Percentiles rank a stretch among this genome's conserved stretches.
These are phyloP conservation scores for Trichoderma simmonsii DNA, from an alignment of 2,329 filamentous ascomycete genomes.

Conservation along the genomic window DNA sequence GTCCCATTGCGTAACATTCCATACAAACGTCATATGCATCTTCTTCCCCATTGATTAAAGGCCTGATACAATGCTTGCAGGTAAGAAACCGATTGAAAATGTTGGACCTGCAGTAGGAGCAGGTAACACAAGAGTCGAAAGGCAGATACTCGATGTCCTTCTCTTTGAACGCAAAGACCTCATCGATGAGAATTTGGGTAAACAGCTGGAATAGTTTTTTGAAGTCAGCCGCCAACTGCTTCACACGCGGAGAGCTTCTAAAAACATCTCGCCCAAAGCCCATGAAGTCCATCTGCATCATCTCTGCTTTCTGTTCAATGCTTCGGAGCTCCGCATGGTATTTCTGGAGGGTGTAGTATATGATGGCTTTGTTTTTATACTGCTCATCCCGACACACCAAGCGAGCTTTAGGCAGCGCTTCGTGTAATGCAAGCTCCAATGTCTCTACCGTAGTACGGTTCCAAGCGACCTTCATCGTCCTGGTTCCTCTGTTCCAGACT, in stretches of 20 bases:
- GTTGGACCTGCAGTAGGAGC: constrained; percentile 91
- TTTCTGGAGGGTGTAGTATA: constrained; percentile 81
- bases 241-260: constrained; percentile 47
- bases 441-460: constrained; percentile 93
- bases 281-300: constrained; percentile 44
- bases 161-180: constrained; percentile 76
- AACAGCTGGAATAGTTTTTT: constrained; percentile 74
- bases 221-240: constrained; percentile 79
- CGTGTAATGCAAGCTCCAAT: constrained; percentile 76
- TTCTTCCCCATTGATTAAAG: constrained; percentile 62
- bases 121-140: constrained; percentile 90
- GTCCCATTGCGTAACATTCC: constrained; percentile 97
- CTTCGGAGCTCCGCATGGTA: constrained; percentile 63
- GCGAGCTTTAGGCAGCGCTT: constrained; percentile 83
- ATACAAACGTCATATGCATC: constrained; percentile 96
- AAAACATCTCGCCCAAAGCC: constrained; percentile 47
- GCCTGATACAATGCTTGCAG: constrained; percentile 76
- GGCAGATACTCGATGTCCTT: constrained; percentile 70
- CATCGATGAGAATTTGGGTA: constrained; percentile 74
- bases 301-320: constrained; percentile 49
- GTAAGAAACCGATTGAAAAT: constrained; percentile 97
- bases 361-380: constrained; percentile 97
- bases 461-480: constrained; percentile 98
- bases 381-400: constrained; percentile 96
- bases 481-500: constrained; percentile 94